Evolutionary conservation across 2,329 filamentous ascomycete species (phyloP), one percentile per base, ranked within the genome.

Genomic region (Ophiostoma himal-ulmi): DNA sequence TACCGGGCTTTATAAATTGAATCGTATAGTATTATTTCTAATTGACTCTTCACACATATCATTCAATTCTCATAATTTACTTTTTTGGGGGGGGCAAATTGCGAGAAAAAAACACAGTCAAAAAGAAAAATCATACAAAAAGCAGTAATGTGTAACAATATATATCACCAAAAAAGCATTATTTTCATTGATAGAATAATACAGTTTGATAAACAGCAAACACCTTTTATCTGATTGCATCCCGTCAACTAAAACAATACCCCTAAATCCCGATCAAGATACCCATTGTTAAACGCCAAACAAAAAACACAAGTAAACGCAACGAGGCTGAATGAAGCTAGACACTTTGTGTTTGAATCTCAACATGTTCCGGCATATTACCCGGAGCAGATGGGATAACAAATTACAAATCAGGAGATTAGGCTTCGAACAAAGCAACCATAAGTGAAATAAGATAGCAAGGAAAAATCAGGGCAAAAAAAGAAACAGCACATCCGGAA

Each of bases 161-260:
- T 57, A 57, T 11, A 57, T 22, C 52, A 57, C 52, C 13, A 54
- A 26, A 26, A 4, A 57, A 11, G n/a, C 17, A 20, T 34, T 17
- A 62, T 30, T 30, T 2, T 30, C 30, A 62, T 34, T 34, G 1
- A 20, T 48, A 20, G 44, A 57, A 13, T 11, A 26, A 26, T 26
- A 57, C 26, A 22, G n/a, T 54, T 14, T 2, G n/a, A 22, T 26
- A 14, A 26, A 57, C 5, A 57, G 26, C 52, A 26, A 62, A 36
- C 57, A 34, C 57, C 57, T 30, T 62, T 62, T 62, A 62, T 62
- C 57, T 62, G 57, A 17, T 60, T 17, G 22, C 26, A 62, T 62
- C 57, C 57, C 57, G 26, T 62, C 26, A 62, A 62, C n/a, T n/a
- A 14, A 54, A 48, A 17, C 17, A 14, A 57, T 13, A 57, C n/a